A percentile compares a stretch with the other conserved stretches of the same genome.
Evolutionary conservation across 148 eudicot genomes (phyloP).

Genomic region (Nepenthes mirabilis): DNA sequence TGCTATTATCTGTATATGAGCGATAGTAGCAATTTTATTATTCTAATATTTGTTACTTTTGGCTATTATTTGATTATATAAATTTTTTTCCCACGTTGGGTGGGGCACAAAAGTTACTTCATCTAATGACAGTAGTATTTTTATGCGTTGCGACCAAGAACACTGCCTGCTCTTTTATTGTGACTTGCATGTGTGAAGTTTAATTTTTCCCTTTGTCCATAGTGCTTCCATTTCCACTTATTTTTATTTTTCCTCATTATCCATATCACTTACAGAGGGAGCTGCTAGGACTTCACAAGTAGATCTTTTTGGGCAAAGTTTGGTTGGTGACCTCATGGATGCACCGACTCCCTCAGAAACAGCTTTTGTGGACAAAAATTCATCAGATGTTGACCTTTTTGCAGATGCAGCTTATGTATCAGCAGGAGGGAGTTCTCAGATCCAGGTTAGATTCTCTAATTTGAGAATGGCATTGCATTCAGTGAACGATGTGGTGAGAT

Average conservation of each 20-base stretch:
- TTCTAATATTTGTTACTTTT: too few relatives aligned
- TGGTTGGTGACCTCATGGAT: constrained; percentile 64
- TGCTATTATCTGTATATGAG: too few relatives aligned
- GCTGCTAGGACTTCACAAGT: constrained; percentile 49
- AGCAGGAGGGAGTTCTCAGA: constrained; percentile 41
- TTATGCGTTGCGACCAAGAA: too few relatives aligned
- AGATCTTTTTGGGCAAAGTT: constrained; percentile 75
- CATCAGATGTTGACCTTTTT: constrained; percentile 76
- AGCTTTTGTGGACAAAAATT: constrained; percentile 23
- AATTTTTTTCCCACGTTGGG: too few relatives aligned
- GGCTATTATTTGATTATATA: too few relatives aligned
- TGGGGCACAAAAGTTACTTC: too few relatives aligned
- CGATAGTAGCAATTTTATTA: too few relatives aligned
- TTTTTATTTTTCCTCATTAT: background rate
- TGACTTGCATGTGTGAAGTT: too few relatives aligned
- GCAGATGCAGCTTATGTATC: constrained; percentile 95
- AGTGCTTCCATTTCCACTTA: constrained; percentile 6
- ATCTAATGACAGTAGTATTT: too few relatives aligned
- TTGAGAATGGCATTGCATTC: background rate
- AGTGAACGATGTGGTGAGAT: too few relatives aligned
- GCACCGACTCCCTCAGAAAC: constrained; percentile 42
- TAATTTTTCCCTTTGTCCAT: background rate
- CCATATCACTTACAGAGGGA: constrained; percentile 33
- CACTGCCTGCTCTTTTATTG: too few relatives aligned
- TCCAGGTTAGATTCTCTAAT: constrained; percentile 31